These are phyloP conservation scores for Wickerhamiella occidentalis DNA, from an alignment of 805 yeast species.

Conservation along the genomic window DNA sequence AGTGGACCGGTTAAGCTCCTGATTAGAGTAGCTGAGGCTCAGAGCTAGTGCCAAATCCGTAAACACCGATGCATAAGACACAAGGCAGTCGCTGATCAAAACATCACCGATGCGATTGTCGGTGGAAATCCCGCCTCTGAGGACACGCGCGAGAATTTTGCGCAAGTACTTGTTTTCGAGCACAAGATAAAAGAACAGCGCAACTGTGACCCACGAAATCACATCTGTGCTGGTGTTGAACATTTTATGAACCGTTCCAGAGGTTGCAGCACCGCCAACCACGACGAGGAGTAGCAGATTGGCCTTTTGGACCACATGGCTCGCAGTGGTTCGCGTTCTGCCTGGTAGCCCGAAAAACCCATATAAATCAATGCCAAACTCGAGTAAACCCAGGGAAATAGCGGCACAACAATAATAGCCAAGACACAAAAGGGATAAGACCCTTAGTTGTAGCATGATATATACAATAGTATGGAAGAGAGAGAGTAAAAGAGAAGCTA, in stretches of 20 bases:
- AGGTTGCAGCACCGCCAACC: neutral
- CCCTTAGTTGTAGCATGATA: conserved; percentile 3
- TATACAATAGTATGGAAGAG: neutral
- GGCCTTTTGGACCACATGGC: neutral
- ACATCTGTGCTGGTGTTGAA: neutral
- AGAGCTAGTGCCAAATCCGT: conserved; percentile 56
- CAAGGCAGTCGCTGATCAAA: conserved; percentile 67
- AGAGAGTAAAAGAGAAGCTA: neutral
- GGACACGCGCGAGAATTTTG: conserved; percentile 36
- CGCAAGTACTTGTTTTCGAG: conserved; percentile 32
- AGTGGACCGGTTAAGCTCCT: conserved; percentile 43
- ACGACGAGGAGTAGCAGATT: neutral
- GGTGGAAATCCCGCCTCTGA: conserved; percentile 47
- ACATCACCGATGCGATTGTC: conserved; percentile 62
- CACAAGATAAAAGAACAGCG: conserved; percentile 30
- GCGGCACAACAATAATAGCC: conserved; percentile 3
- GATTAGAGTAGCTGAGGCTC: conserved; percentile 54
- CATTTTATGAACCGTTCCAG: neutral
- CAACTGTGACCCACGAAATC: conserved; percentile 28
- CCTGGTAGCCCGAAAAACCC: conserved; percentile 1
- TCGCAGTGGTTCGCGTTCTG: neutral
- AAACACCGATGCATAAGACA: conserved; percentile 66
- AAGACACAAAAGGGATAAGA: neutral
- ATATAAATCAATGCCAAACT: neutral
- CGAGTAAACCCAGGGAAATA: neutral